Conservation (phyloP, 257 asterid species). For the Capsicum pubescens region DNA sequence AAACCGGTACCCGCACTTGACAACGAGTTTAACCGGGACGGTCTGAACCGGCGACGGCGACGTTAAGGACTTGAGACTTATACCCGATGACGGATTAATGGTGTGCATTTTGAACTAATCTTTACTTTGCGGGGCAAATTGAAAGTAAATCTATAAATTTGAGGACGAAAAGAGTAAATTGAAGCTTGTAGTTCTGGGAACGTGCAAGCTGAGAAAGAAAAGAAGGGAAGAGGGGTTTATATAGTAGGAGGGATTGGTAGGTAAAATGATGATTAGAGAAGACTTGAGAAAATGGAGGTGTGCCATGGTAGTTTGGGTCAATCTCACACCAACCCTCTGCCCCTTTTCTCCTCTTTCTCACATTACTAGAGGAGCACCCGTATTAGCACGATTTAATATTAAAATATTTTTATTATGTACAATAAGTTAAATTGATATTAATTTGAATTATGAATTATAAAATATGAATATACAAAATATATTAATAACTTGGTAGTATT, state of each 20-base stretch:
- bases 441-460: too few relatives aligned
- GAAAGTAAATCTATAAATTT: neutral
- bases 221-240: constrained; percentile 41
- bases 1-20: constrained; percentile 47
- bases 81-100: constrained; percentile 40
- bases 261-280: constrained; percentile 3
- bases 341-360: constrained; percentile 32
- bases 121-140: neutral
- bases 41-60: constrained; percentile 36
- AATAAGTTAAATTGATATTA: too few relatives aligned
- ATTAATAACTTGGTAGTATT: too few relatives aligned
- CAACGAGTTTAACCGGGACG: constrained; percentile 29
- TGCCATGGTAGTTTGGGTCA: constrained; percentile 48
- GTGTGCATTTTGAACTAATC: constrained; percentile 30
- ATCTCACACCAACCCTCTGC: constrained; percentile 67
- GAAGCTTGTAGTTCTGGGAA: constrained; percentile 61
- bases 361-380: too few relatives aligned
- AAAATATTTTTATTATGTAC: too few relatives aligned
- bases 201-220: constrained; percentile 69
- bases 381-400: too few relatives aligned
- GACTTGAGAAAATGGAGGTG: constrained; percentile 28
- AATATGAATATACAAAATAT: too few relatives aligned
- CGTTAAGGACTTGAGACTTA: constrained; percentile 48
- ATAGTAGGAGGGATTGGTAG: constrained; percentile 36
- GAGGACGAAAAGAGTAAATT: neutral